These are phyloP conservation scores for Globisporangium cylindrosporum DNA, from an alignment of 352 stramenopile genomes.

Conservation along the genomic window DNA sequence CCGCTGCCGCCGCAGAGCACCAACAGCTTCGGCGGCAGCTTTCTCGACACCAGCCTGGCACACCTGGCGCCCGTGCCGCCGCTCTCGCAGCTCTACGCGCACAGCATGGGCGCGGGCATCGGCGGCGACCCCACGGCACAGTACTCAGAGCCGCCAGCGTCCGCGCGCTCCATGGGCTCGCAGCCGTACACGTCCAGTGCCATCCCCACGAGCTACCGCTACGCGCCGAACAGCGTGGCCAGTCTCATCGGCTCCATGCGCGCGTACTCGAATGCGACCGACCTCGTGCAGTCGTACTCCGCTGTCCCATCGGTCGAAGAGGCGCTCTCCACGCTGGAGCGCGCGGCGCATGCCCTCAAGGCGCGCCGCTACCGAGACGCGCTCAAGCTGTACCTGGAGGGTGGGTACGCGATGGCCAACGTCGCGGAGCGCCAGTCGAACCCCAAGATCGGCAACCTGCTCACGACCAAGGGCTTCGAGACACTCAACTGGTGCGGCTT, in stretches of 20 bases:
- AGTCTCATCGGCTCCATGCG: conserved; percentile 79
- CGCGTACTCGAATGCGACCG: conserved; percentile 69
- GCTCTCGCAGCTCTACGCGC: conserved; percentile 13
- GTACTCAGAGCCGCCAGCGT: conserved; percentile 47
- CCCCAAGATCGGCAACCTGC: conserved; percentile 83
- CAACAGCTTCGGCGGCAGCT: not conserved
- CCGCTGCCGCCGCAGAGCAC: conserved; percentile 1
- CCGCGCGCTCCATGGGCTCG: conserved; percentile 71
- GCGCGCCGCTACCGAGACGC: conserved; percentile 73
- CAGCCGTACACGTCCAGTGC: conserved; percentile 75
- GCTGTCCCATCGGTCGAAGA: conserved; percentile 79
- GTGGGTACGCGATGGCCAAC: conserved; percentile 82
- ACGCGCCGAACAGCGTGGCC: conserved; percentile 52
- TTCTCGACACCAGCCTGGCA: not conserved
- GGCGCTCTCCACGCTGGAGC: conserved; percentile 69
- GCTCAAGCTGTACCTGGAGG: conserved; percentile 80
- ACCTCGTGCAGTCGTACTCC: conserved; percentile 73
- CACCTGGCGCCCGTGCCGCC: conserved; percentile 9
- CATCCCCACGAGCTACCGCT: conserved; percentile 66
- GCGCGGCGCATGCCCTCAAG: conserved; percentile 52
- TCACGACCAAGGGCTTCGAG: conserved; percentile 84
- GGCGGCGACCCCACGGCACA: conserved; percentile 9
- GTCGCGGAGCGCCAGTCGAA: conserved; percentile 75
- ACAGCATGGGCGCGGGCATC: conserved; percentile 8
- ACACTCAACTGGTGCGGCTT: conserved; percentile 82